Conservation (phyloP, 176 grass and related monocot genomes). For the Carex parvula region DNA sequence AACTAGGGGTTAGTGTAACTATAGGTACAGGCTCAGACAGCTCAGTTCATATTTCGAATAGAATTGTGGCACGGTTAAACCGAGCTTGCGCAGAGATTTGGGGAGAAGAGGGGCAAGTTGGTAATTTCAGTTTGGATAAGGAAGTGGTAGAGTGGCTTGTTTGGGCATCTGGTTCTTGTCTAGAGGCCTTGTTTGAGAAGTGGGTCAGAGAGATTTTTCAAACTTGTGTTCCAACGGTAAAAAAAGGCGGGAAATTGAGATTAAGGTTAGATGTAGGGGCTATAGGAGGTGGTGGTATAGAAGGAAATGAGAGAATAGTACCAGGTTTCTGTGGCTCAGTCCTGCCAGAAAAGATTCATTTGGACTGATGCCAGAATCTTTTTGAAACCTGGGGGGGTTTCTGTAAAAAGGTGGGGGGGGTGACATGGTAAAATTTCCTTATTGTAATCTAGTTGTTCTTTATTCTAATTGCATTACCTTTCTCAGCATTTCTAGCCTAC, state of each 20-base stretch:
- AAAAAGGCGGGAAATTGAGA: conserved; percentile 53
- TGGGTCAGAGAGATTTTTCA: conserved; percentile 68
- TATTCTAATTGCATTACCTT: conserved; percentile 22
- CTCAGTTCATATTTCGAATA: not conserved
- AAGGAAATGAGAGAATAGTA: not conserved
- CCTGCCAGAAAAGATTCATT: conserved; percentile 56
- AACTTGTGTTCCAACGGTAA: conserved; percentile 32
- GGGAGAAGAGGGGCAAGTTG: not conserved
- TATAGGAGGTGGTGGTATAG: conserved; percentile 27
- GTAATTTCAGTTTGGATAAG: conserved; percentile 31
- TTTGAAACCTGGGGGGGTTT: conserved; percentile 11
- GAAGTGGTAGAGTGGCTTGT: conserved; percentile 36
- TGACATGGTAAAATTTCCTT: conserved; percentile 34
- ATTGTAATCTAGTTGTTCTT: conserved; percentile 24
- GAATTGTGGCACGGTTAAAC: conserved; percentile 38
- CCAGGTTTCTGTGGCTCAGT: conserved; percentile 63
- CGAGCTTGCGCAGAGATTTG: conserved; percentile 15
- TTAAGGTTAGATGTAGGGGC: conserved; percentile 28
- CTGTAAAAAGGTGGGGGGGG: conserved; percentile 25
- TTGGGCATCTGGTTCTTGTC: conserved; percentile 36
- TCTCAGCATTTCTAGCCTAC: not conserved
- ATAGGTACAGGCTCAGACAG: conserved; percentile 18
- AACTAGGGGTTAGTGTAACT: conserved; percentile 21
- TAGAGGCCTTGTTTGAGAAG: conserved; percentile 47
- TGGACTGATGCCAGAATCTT: conserved; percentile 45